Conservation (phyloP, 2,329 filamentous ascomycete species). For the Aspergillus intermedius region DNA sequence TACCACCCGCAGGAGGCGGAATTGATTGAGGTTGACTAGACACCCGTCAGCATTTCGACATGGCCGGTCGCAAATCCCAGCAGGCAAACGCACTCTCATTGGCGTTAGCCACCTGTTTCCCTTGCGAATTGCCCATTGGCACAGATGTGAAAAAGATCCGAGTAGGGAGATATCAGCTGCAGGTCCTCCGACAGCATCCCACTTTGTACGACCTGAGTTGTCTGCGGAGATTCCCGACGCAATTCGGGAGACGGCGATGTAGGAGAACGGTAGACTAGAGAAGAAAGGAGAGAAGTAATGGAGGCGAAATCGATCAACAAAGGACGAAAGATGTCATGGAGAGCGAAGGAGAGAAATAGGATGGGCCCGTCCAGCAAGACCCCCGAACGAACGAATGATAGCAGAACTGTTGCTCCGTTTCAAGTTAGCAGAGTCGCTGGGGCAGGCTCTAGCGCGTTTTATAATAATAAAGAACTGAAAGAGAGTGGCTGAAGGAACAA, state of each 20-base stretch:
- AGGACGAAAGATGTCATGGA: not conserved
- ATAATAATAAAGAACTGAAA: not conserved
- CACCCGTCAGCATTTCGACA: not conserved
- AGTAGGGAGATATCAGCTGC: not conserved
- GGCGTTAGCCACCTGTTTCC: conserved; percentile 85
- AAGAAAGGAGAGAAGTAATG: not conserved
- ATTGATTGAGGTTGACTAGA: conserved; percentile 92
- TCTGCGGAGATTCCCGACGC: not conserved
- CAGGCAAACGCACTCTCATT: conserved; percentile 68
- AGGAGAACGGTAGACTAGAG: not conserved
- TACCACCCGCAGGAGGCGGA: conserved; percentile 88
- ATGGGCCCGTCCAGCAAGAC: not conserved
- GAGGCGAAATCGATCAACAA: not conserved
- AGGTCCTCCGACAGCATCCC: conserved; percentile 1
- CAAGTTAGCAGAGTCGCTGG: not conserved
- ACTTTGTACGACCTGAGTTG: not conserved
- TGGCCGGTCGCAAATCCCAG: not conserved
- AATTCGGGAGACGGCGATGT: not conserved
- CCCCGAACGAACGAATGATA: not conserved
- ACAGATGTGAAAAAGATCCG: conserved; percentile 9
- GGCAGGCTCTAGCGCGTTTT: not conserved
- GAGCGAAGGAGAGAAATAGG: not conserved
- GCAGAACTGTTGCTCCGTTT: not conserved
- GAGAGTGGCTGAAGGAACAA: not conserved
- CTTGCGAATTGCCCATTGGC: conserved; percentile 87